phyloP scores from a whole-genome alignment of 192 early-diverging fungal species.

The Oehlia diaphana region DNA sequence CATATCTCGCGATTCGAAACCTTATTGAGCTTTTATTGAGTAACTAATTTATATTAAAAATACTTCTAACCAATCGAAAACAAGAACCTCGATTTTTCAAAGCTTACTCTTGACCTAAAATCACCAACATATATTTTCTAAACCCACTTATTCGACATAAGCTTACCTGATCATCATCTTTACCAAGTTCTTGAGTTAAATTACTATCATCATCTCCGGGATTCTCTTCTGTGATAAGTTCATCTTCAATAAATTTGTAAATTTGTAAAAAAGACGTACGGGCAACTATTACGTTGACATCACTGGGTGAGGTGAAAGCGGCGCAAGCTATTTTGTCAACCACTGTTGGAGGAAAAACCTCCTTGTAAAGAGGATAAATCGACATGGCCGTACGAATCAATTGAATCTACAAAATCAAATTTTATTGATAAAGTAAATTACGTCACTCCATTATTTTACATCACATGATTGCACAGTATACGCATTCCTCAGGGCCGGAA shows the following conservation, averaged over 20 bases:
- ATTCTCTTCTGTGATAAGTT: constrained; percentile 31
- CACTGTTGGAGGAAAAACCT: constrained; percentile 60
- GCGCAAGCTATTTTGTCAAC: constrained; percentile 62
- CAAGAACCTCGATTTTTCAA: not conserved
- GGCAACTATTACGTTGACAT: constrained; percentile 66
- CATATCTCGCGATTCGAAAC: not conserved
- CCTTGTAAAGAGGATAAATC: constrained; percentile 58
- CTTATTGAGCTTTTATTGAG: not conserved
- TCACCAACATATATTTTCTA: not conserved
- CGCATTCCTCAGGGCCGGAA: too few species aligned
- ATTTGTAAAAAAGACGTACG: constrained; percentile 66
- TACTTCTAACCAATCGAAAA: not conserved
- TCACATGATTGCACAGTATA: too few species aligned
- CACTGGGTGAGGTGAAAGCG: constrained; percentile 59
- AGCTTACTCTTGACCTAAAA: not conserved
- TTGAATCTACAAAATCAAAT: too few species aligned
- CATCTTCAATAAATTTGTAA: constrained; percentile 63
- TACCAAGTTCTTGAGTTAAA: constrained; percentile 17
- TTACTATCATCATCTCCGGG: constrained; percentile 30
- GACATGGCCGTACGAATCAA: constrained; percentile 34
- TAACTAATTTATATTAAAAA: too few species aligned
- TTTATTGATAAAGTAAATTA: too few species aligned
- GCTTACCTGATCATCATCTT: constrained; percentile 43
- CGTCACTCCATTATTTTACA: too few species aligned
- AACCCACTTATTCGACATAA: not conserved